phyloP scores from a whole-genome alignment of 129 eudicot genomes.

The Pseudognaphalium luteoalbum region DNA sequence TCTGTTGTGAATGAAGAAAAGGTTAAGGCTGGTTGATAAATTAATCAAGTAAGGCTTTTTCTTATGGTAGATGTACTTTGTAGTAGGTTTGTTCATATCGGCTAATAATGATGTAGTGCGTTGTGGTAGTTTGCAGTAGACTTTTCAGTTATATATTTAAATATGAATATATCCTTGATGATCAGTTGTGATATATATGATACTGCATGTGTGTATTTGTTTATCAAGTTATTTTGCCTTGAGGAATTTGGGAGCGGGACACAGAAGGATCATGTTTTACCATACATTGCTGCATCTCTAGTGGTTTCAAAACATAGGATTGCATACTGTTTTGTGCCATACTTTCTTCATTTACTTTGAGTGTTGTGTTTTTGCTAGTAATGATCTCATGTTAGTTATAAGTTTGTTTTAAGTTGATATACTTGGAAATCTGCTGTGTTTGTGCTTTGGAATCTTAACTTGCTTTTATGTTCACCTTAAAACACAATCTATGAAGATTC shows the following conservation, averaged over 20 bases:
- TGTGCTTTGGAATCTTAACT: neutral
- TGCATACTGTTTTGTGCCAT: neutral
- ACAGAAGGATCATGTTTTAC: neutral
- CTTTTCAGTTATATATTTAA: no score
- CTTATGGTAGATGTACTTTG: slow-evolving; percentile 41
- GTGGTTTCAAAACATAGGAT: neutral
- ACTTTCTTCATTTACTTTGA: neutral
- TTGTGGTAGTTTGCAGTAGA: slow-evolving; percentile 12
- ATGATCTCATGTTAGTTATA: neutral
- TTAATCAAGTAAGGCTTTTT: slow-evolving; percentile 38
- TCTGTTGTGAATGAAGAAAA: slow-evolving; percentile 65
- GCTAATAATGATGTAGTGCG: slow-evolving; percentile 35
- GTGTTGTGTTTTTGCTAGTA: neutral
- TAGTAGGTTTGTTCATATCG: slow-evolving; percentile 24
- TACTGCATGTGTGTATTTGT: neutral
- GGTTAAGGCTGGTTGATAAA: slow-evolving; percentile 57
- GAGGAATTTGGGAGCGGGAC: neutral
- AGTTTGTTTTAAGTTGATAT: neutral
- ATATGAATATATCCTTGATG: neutral
- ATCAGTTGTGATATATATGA: neutral
- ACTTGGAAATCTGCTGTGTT: neutral
- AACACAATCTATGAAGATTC: neutral
- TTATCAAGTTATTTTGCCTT: neutral
- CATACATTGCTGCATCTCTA: neutral
- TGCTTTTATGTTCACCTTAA: neutral